phyloP scores from a whole-genome alignment of 2,329 filamentous ascomycete genomes.

The Tolypocladium album region DNA sequence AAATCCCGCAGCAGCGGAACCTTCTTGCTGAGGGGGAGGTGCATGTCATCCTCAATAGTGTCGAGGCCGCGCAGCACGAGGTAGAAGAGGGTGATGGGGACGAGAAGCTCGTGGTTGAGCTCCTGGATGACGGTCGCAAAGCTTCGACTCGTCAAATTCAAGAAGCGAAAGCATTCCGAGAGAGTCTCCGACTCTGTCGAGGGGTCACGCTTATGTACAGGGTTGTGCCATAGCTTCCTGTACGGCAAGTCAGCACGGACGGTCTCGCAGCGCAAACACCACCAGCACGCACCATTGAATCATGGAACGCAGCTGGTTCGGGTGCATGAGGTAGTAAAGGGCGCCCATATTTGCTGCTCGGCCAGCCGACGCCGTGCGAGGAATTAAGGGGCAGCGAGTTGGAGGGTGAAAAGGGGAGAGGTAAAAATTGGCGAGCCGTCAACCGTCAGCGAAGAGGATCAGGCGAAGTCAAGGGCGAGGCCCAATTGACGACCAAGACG shows the following conservation, averaged over 20 bases:
- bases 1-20: conserved; percentile 80
- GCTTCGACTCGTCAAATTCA: conserved; percentile 83
- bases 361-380: neutral
- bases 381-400: neutral
- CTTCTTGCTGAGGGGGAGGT: conserved; percentile 69
- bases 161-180: conserved; percentile 74
- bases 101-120: conserved; percentile 83
- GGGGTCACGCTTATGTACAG: conserved; percentile 74
- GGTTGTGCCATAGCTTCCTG: conserved; percentile 96
- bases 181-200: conserved; percentile 64
- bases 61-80: conserved; percentile 84
- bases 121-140: conserved; percentile 92
- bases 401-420: neutral
- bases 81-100: conserved; percentile 88
- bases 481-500: neutral
- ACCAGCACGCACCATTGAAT: conserved; percentile 69
- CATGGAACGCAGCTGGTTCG: conserved; percentile 67
- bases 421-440: neutral
- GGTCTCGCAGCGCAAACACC: neutral
- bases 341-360: conserved; percentile 41
- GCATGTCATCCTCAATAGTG: conserved; percentile 99
- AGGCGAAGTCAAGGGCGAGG: neutral
- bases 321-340: conserved; percentile 66
- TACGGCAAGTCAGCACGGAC: conserved; percentile 8
- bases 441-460: neutral